Evolutionary conservation across 305 asterid genomes (phyloP).

Genomic region (Fraxinus floribunda): DNA sequence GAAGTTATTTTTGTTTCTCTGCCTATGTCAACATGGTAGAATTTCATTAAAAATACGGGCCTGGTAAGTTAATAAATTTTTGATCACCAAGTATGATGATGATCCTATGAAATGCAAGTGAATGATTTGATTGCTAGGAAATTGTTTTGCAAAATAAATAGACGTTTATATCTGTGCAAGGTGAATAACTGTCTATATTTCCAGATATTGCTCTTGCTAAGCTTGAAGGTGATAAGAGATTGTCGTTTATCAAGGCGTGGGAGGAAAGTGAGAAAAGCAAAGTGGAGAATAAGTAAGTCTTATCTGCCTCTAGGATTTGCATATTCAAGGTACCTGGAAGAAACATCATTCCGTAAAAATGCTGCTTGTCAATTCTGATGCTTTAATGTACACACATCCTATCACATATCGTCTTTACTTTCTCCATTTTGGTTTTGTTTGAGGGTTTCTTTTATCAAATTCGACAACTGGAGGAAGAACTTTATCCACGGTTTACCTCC

Average conservation of each 20-base stretch:
- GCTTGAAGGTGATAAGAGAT: slow-evolving; percentile 63
- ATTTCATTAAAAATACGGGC: not conserved
- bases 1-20: not conserved
- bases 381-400: not conserved
- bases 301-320: not conserved
- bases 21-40: not conserved
- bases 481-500: not conserved
- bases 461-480: not conserved
- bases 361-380: not conserved
- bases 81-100: not conserved
- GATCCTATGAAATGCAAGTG: not conserved
- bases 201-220: slow-evolving; percentile 79
- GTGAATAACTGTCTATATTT: slow-evolving; percentile 12
- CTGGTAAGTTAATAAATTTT: not conserved
- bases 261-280: slow-evolving; percentile 81
- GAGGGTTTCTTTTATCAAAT: not conserved
- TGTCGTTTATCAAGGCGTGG: slow-evolving; percentile 81
- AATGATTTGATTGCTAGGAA: not conserved
- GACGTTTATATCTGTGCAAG: too few relatives aligned
- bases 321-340: not conserved
- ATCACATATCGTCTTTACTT: not conserved
- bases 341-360: not conserved
- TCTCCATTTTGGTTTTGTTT: not conserved
- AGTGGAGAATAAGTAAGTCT: slow-evolving; percentile 79
- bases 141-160: not conserved